Evolutionary conservation across 139 green algal species (phyloP).

Genomic region (Picochlorum sp.): DNA sequence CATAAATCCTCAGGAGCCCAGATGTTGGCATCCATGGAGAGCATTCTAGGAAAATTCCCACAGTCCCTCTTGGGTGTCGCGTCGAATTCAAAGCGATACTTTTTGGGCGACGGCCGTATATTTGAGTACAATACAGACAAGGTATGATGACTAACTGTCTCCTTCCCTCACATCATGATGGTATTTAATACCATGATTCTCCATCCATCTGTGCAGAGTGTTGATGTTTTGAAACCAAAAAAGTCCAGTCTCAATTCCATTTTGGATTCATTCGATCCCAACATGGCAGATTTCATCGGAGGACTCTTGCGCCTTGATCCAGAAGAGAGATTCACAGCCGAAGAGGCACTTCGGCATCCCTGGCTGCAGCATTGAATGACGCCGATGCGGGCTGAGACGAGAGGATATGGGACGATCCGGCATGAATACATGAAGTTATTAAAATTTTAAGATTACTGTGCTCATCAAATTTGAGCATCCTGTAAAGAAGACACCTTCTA

Average conservation of each 20-base stretch:
- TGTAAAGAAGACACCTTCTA: too few relatives aligned
- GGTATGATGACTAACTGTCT: neutral
- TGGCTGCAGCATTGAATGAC: conserved; percentile 53
- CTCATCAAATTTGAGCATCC: too few relatives aligned
- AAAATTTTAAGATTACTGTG: too few relatives aligned
- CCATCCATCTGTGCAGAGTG: conserved; percentile 27
- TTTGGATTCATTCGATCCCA: conserved; percentile 50
- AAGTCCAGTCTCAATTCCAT: conserved; percentile 43
- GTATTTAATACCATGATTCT: conserved; percentile 1
- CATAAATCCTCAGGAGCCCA: conserved; percentile 79
- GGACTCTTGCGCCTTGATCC: conserved; percentile 61
- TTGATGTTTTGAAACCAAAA: conserved; percentile 68
- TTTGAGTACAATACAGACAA: conserved; percentile 46
- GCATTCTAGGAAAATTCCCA: conserved; percentile 79
- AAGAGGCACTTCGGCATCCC: conserved; percentile 66
- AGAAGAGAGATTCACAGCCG: conserved; percentile 45
- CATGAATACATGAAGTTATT: too few relatives aligned
- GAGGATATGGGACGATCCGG: too few relatives aligned
- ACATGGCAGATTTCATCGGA: conserved; percentile 59
- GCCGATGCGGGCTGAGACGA: neutral
- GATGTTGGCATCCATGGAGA: conserved; percentile 80
- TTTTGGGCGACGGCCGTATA: conserved; percentile 58
- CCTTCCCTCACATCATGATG: neutral
- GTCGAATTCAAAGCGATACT: conserved; percentile 67
- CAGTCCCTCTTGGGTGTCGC: conserved; percentile 50